Conservation (phyloP, 2,329 filamentous ascomycete species). For the Coniochaeta sp. region DNA sequence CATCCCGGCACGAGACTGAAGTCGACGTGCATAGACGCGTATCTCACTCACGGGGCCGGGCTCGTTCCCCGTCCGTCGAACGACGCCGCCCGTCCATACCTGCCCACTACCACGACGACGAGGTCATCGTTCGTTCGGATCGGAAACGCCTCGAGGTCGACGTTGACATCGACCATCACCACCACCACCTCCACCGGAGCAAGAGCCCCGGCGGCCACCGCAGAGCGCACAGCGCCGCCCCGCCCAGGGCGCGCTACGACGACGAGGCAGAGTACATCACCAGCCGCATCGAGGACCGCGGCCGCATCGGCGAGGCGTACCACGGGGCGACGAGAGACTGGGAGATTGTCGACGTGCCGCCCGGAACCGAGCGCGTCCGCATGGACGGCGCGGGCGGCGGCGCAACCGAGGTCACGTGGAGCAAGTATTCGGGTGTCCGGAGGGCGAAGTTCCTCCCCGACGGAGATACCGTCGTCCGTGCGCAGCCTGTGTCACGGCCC, state of each 20-base stretch:
- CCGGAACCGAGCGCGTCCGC: conserved; percentile 72
- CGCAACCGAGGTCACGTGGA: conserved; percentile 70
- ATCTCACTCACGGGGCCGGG: conserved; percentile 31
- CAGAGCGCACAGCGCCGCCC: conserved; percentile 44
- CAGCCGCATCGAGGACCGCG: conserved; percentile 47
- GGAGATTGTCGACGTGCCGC: conserved; percentile 77
- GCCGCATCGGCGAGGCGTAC: conserved; percentile 64
- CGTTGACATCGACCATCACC: conserved; percentile 17
- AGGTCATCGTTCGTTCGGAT: conserved; percentile 56
- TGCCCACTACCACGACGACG: conserved; percentile 45
- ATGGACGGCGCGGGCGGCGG: conserved; percentile 74
- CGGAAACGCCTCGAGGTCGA: conserved; percentile 37
- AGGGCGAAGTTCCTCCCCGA: conserved; percentile 68
- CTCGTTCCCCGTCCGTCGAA: conserved; percentile 27
- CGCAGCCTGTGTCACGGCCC: conserved; percentile 15
- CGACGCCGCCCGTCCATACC: conserved; percentile 29
- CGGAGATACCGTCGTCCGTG: conserved; percentile 26
- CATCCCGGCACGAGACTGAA: conserved; percentile 46
- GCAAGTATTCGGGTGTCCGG: conserved; percentile 70
- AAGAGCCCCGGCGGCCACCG: conserved; percentile 25
- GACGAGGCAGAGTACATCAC: conserved; percentile 60
- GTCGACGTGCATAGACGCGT: conserved; percentile 43
- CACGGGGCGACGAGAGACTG: conserved; percentile 70
- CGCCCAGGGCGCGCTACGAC: conserved; percentile 43
- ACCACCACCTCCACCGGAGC: conserved; percentile 19